phyloP scores from a whole-genome alignment of 2,329 filamentous ascomycete species.

The Fusarium sp. region DNA sequence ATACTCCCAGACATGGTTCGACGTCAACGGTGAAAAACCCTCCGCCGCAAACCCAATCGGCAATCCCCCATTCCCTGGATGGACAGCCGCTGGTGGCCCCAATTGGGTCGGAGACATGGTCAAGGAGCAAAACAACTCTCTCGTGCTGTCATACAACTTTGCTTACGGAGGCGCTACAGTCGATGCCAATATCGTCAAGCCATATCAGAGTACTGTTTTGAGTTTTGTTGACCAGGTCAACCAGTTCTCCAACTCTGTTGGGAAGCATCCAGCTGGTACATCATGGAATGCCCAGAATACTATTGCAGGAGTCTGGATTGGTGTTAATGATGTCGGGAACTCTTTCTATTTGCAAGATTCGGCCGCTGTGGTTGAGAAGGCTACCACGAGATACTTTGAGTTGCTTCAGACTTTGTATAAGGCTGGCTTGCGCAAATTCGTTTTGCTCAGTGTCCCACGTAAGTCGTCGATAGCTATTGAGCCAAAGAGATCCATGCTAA shows the following conservation, averaged over 20 bases:
- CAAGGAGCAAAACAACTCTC: slow-evolving; percentile 59
- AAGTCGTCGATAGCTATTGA: not conserved
- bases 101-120: slow-evolving; percentile 67
- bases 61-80: slow-evolving; percentile 68
- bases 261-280: slow-evolving; percentile 48
- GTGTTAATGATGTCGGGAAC: slow-evolving; percentile 68
- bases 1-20: slow-evolving; percentile 61
- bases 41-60: slow-evolving; percentile 68
- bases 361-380: slow-evolving; percentile 52
- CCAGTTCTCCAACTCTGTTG: slow-evolving; percentile 50
- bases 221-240: slow-evolving; percentile 43
- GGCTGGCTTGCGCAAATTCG: slow-evolving; percentile 68
- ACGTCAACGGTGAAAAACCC: slow-evolving; percentile 64
- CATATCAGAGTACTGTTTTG: slow-evolving; percentile 62
- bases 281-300: slow-evolving; percentile 59
- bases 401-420: slow-evolving; percentile 62
- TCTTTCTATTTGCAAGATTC: slow-evolving; percentile 54
- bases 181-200: slow-evolving; percentile 63
- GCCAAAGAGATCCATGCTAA: not conserved
- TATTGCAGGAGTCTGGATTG: slow-evolving; percentile 64
- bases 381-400: slow-evolving; percentile 58
- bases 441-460: slow-evolving; percentile 69
- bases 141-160: slow-evolving; percentile 63
- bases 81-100: slow-evolving; percentile 61
- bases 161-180: slow-evolving; percentile 67